Evolutionary conservation across 2,329 filamentous ascomycete genomes (phyloP).

Genomic region (Alternaria triticina): DNA sequence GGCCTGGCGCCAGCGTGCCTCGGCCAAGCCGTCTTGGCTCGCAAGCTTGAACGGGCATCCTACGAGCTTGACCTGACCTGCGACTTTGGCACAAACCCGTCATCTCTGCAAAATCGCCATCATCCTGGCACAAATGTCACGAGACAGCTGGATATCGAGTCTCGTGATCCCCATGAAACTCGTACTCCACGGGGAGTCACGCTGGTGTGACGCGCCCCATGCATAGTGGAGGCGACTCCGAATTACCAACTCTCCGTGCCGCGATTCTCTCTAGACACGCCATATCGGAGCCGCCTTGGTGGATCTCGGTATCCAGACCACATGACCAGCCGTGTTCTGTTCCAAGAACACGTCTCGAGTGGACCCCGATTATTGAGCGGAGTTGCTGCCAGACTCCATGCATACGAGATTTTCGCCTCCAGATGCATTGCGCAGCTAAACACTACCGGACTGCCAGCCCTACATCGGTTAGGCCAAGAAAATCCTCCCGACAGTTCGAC

Average conservation of each 20-base stretch:
- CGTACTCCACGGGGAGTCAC: background rate
- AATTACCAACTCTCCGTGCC: background rate
- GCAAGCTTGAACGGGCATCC: background rate
- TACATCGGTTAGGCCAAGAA: slow-evolving; percentile 1
- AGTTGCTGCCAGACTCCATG: slow-evolving; percentile 1
- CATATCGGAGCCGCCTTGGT: background rate
- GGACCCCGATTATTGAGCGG: slow-evolving; percentile 8
- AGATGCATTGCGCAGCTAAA: slow-evolving; percentile 3
- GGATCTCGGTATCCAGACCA: background rate
- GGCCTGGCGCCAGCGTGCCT: background rate
- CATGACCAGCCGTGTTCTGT: slow-evolving; percentile 2
- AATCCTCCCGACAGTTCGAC: slow-evolving; percentile 36
- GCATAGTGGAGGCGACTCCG: background rate
- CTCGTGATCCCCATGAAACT: background rate
- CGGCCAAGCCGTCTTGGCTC: slow-evolving; percentile 9
- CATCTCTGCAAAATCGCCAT: background rate
- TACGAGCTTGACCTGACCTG: slow-evolving; percentile 1
- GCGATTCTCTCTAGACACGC: background rate
- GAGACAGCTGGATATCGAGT: background rate
- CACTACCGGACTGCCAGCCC: background rate
- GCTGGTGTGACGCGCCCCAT: background rate
- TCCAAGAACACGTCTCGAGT: background rate
- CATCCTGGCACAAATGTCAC: background rate
- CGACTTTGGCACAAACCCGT: background rate
- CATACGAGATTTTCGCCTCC: slow-evolving; percentile 4